Percentiles rank a stretch among this genome's conserved stretches.
phyloP scores from a whole-genome alignment of 352 stramenopile genomes.

The Pythium rhizo-oryzae region DNA sequence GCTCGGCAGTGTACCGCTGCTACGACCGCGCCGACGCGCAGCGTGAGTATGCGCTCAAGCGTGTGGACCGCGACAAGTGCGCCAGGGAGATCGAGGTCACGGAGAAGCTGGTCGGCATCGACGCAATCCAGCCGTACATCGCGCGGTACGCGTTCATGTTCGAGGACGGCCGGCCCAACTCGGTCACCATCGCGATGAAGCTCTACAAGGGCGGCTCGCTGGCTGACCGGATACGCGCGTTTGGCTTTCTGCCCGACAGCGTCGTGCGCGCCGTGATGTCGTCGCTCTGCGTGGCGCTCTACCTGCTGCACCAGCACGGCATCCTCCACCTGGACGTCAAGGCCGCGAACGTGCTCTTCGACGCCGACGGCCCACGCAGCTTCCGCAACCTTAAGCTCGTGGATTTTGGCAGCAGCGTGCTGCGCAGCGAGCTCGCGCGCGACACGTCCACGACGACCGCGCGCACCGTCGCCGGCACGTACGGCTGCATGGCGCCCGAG shows the following conservation, averaged over 20 bases:
- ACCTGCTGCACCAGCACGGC: constrained; percentile 49
- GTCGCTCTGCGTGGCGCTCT: constrained; percentile 50
- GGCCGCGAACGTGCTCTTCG: constrained; percentile 67
- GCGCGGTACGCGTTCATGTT: constrained; percentile 63
- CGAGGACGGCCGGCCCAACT: constrained; percentile 47
- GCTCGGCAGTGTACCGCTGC: constrained; percentile 61
- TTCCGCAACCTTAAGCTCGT: constrained; percentile 68
- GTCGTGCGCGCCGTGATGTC: constrained; percentile 43
- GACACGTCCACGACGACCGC: background rate
- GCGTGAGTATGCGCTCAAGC: constrained; percentile 52
- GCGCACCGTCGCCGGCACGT: constrained; percentile 42
- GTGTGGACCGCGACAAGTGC: constrained; percentile 40
- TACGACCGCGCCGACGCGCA: constrained; percentile 32
- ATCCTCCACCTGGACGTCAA: constrained; percentile 73
- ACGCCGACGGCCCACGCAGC: constrained; percentile 33
- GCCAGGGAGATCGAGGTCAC: constrained; percentile 49
- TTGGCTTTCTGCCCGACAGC: constrained; percentile 37
- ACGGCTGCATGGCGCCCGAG: constrained; percentile 69
- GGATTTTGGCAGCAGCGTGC: constrained; percentile 60
- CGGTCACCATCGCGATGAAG: constrained; percentile 67
- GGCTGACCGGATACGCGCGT: constrained; percentile 43
- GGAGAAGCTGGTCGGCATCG: constrained; percentile 39
- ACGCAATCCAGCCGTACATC: constrained; percentile 45
- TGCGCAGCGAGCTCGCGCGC: constrained; percentile 9
- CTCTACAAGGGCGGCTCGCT: constrained; percentile 61